Base-by-base conservation (phyloP, 2,329 filamentous ascomycete species). In the Blastomyces gilchristii region DNA sequence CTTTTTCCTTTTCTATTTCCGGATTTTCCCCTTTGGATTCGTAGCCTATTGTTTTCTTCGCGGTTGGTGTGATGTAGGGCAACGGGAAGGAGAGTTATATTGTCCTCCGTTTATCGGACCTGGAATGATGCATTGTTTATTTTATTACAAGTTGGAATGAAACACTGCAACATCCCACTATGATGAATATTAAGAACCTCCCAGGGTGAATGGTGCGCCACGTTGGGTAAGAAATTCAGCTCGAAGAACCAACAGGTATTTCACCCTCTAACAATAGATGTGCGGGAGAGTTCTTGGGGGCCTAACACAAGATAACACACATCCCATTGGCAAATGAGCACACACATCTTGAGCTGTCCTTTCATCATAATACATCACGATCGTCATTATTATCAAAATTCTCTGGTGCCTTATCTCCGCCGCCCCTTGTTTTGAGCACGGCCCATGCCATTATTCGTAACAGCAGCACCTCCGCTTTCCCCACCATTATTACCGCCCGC, bases 401-500 rank as follows among this genome's bases (percentile, higher is more conserved):
- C 25, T 25, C 54, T n/a, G 12, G 31, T 12, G 4, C 11, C n/a
- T 14, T 68, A 75, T 59, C 72, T 72, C 58, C 74, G 71, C 14
- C 75, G 72, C 41, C 68, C 72, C 62, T 69, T 66, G 54, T 67
- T 71, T 41, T 70, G 66, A 28, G 62, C 62, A 50, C 65, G 63
- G 0, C 65, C 62, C 39, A 63, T 63, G 1, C 63, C 65, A 58
- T 66, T 67, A 28, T 61, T 25, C 22, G 56, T 52, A 18, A 62
- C 56, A 34, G 28, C 25, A 41, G 22, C 49, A 22, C 49, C 28
- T 22, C 60, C 71, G 60, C 71, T 72, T 31, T 45, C 49, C 49
- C 60, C 45, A 28, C 60, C 71, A 60, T 71, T 72, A 31, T 72
- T 71, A 14, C 67, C 64, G 62, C 73, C 70, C 11, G 65, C 71